These are phyloP conservation scores for Dipodascopsis uninucleata DNA, from an alignment of 805 yeast genomes.

Conservation along the genomic window DNA sequence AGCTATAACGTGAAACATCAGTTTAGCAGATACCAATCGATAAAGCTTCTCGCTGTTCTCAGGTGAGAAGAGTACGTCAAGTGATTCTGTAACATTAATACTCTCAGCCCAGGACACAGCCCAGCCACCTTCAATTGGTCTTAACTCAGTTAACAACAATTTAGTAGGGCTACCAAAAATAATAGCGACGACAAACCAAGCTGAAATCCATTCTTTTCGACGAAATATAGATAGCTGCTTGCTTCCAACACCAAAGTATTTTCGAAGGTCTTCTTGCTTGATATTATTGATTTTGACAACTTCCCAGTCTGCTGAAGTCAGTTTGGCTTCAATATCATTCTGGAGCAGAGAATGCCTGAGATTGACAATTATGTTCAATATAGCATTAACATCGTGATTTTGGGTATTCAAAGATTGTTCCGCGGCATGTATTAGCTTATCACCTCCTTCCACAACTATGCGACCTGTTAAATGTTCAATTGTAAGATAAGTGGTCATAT, in stretches of 20 bases:
- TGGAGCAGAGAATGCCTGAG: slow-evolving; percentile 22
- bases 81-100: slow-evolving; percentile 9
- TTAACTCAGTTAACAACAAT: slow-evolving; percentile 21
- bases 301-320: slow-evolving; percentile 24
- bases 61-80: slow-evolving; percentile 17
- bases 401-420: slow-evolving; percentile 20
- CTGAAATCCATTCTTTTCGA: slow-evolving; percentile 20
- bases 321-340: slow-evolving; percentile 21
- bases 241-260: slow-evolving; percentile 16
- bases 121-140: slow-evolving; percentile 27
- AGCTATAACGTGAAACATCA: slow-evolving; percentile 19
- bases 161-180: slow-evolving; percentile 13
- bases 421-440: slow-evolving; percentile 18
- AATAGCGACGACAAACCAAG: slow-evolving; percentile 25
- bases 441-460: slow-evolving; percentile 19
- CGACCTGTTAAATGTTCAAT: slow-evolving; percentile 26
- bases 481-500: slow-evolving; percentile 18
- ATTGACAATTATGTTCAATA: slow-evolving; percentile 14
- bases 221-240: slow-evolving; percentile 20
- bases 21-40: slow-evolving; percentile 15
- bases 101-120: slow-evolving; percentile 18
- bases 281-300: slow-evolving; percentile 18
- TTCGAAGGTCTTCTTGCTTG: slow-evolving; percentile 26
- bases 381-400: slow-evolving; percentile 10
- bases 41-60: slow-evolving; percentile 13